These are phyloP conservation scores for Serendipita vermifera DNA, from an alignment of 768 basidiomycete genomes.

Conservation along the genomic window DNA sequence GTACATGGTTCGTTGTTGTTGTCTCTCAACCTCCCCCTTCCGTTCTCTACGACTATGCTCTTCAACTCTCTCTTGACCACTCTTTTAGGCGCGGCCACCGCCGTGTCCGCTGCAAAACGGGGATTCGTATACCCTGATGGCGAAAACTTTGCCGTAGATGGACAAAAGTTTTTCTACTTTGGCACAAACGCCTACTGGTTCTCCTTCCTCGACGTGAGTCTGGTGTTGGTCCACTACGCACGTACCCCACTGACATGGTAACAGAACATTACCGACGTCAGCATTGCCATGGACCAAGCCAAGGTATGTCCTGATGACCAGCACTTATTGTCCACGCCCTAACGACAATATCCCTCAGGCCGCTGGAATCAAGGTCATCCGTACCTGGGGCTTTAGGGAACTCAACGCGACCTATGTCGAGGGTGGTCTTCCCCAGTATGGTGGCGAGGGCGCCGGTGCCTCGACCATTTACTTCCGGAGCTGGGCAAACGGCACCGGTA, in stretches of 20 bases:
- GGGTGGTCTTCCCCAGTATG: conserved; percentile 13
- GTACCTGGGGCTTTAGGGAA: conserved; percentile 16
- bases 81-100: not conserved
- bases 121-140: conserved; percentile 11
- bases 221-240: not conserved
- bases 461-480: conserved; percentile 13
- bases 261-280: conserved; percentile 13
- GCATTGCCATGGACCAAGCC: conserved; percentile 14
- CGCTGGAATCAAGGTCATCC: conserved; percentile 11
- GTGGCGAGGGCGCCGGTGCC: conserved; percentile 13
- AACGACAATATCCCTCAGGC: too few relatives aligned
- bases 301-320: conserved; percentile 7
- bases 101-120: not conserved
- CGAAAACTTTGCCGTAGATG: conserved; percentile 10
- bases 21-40: too few relatives aligned
- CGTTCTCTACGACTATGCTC: not conserved
- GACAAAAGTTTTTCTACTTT: conserved; percentile 14
- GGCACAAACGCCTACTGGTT: conserved; percentile 15
- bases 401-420: conserved; percentile 13
- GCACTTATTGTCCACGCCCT: not conserved
- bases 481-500: conserved; percentile 12
- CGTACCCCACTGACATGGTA: not conserved
- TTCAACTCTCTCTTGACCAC: not conserved
- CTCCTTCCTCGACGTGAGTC: conserved; percentile 7
- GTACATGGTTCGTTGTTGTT: too few relatives aligned